These are phyloP conservation scores for Xylariaceae sp. DNA, from an alignment of 2,329 filamentous ascomycete species.

Conservation along the genomic window DNA sequence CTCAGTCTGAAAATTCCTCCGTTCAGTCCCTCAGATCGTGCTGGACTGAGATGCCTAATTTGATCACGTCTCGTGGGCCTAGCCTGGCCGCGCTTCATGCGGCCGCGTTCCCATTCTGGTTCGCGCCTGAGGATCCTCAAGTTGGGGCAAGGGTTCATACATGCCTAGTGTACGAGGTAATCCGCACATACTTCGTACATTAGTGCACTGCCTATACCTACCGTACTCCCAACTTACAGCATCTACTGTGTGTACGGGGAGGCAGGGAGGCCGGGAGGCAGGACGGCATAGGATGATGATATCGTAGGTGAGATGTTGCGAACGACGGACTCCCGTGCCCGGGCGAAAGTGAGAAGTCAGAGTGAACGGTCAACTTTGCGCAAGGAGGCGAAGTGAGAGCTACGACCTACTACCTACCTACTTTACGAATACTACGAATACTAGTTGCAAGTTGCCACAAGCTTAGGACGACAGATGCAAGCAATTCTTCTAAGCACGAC, in stretches of 20 bases:
- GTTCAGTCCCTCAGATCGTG: slow-evolving; percentile 24
- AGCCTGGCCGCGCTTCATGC: slow-evolving; percentile 30
- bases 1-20: slow-evolving; percentile 2
- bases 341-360: not conserved
- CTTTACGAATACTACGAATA: too few relatives aligned
- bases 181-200: not conserved
- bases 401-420: not conserved
- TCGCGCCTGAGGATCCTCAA: slow-evolving; percentile 29
- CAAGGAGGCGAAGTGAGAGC: too few relatives aligned
- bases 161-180: not conserved
- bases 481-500: not conserved
- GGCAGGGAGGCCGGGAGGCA: too few relatives aligned
- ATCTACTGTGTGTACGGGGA: not conserved
- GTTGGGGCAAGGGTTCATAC: slow-evolving; percentile 15
- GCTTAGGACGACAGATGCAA: not conserved
- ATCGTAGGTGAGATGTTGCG: not conserved
- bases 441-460: not conserved
- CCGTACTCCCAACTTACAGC: not conserved
- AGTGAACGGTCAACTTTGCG: not conserved
- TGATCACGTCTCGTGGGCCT: slow-evolving; percentile 26
- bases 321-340: not conserved
- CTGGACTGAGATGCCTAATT: slow-evolving; percentile 25
- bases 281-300: not conserved
- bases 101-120: slow-evolving; percentile 30
- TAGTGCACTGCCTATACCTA: not conserved